Conservation (phyloP, 2,329 filamentous ascomycete genomes). For the Colletotrichum sp. region DNA sequence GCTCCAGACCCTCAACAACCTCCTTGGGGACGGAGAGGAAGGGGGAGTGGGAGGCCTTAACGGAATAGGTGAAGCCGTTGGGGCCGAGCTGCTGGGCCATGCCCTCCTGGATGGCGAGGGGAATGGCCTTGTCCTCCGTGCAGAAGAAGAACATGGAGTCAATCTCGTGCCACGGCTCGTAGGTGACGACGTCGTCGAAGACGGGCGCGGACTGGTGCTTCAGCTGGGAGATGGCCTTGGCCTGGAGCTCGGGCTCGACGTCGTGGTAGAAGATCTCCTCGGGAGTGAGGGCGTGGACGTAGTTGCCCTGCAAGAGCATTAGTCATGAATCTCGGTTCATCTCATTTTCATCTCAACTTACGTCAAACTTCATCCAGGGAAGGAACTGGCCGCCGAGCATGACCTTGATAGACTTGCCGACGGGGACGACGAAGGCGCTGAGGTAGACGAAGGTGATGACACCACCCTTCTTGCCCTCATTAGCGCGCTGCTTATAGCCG, state of each 20-base stretch:
- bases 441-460: conserved; percentile 41
- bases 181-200: conserved; percentile 25
- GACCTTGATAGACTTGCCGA: conserved; percentile 25
- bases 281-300: neutral
- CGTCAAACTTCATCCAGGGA: conserved; percentile 31
- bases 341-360: neutral
- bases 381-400: conserved; percentile 26
- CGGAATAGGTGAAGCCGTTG: neutral
- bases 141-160: conserved; percentile 29
- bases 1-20: neutral
- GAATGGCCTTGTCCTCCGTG: conserved; percentile 27
- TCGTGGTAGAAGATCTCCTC: conserved; percentile 29
- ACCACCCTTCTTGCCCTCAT: conserved; percentile 38
- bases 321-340: neutral
- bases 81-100: conserved; percentile 24
- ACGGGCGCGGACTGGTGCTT: conserved; percentile 1
- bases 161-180: conserved; percentile 32
- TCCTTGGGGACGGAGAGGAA: neutral
- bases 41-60: conserved; percentile 12
- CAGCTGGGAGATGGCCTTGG: conserved; percentile 18
- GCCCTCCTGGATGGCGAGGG: conserved; percentile 21
- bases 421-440: conserved; percentile 34
- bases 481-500: conserved; percentile 34
- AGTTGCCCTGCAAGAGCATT: conserved; percentile 1
- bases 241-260: conserved; percentile 14